Evolutionary conservation across 345 rosid genomes (phyloP).

Genomic region (Microcos paniculata): DNA sequence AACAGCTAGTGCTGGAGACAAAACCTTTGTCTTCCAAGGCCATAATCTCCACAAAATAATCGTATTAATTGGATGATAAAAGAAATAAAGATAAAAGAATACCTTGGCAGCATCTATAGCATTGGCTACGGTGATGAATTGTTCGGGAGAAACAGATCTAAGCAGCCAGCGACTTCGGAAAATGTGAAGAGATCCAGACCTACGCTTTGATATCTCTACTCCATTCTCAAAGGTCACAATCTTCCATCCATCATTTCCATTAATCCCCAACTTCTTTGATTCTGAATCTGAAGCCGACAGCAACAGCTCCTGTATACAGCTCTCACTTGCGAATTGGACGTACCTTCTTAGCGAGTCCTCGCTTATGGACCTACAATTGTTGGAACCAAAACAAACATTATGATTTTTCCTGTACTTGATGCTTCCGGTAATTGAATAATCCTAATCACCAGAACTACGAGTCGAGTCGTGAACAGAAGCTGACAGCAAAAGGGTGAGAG

Average conservation of each 20-base stretch:
- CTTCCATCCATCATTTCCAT: slow-evolving; percentile 68
- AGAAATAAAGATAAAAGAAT: not conserved
- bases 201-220: slow-evolving; percentile 68
- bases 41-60: no score
- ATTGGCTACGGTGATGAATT: slow-evolving; percentile 72
- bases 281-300: slow-evolving; percentile 70
- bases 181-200: slow-evolving; percentile 56
- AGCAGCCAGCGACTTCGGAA: slow-evolving; percentile 76
- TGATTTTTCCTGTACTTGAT: no score
- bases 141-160: slow-evolving; percentile 63
- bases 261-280: slow-evolving; percentile 39
- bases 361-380: slow-evolving; percentile 56
- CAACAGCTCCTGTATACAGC: slow-evolving; percentile 68
- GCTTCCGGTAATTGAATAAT: no score
- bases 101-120: slow-evolving; percentile 86
- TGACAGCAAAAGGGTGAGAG: not conserved
- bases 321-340: slow-evolving; percentile 78
- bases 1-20: slow-evolving; percentile 10
- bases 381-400: not conserved
- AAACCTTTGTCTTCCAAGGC: slow-evolving; percentile 16
- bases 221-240: slow-evolving; percentile 46
- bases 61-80: not conserved
- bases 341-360: slow-evolving; percentile 75
- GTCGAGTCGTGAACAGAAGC: no score
- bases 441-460: no score